A percentile compares a stretch with the other conserved stretches of the same genome.
phyloP scores from a whole-genome alignment of 805 yeast genomes.

The Brettanomyces naardenensis region DNA sequence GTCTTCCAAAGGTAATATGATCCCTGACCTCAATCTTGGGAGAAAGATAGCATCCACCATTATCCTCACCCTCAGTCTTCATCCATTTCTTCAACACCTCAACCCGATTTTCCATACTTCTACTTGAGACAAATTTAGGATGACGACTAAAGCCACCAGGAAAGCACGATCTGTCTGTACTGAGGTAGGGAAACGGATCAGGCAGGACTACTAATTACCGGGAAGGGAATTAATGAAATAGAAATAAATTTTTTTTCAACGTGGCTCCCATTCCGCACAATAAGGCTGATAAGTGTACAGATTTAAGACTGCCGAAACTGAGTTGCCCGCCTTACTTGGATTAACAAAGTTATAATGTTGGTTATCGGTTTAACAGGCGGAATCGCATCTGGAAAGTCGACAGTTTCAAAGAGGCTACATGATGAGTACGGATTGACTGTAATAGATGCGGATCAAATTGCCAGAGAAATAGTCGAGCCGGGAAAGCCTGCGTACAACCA shows the following conservation, averaged over 20 bases:
- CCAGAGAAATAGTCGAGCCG: conserved; percentile 78
- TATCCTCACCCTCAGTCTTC: not conserved
- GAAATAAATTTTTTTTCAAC: no score
- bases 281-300: no score
- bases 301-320: no score
- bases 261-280: no score
- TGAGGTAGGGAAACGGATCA: no score
- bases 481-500: conserved; percentile 62
- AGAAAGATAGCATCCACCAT: not conserved
- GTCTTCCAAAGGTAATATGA: conserved; percentile 41
- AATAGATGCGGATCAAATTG: conserved; percentile 88
- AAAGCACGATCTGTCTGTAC: no score
- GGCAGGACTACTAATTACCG: no score
- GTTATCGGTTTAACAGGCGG: conserved; percentile 96
- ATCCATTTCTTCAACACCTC: not conserved
- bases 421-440: conserved; percentile 48
- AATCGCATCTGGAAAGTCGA: conserved; percentile 93
- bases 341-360: no score
- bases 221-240: no score
- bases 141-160: no score
- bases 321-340: no score
- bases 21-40: not conserved
- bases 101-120: not conserved
- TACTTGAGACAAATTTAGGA: no score
- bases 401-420: conserved; percentile 59